phyloP scores from a whole-genome alignment of 176 grass and related monocot species.

The Coix lacrymajobi region DNA sequence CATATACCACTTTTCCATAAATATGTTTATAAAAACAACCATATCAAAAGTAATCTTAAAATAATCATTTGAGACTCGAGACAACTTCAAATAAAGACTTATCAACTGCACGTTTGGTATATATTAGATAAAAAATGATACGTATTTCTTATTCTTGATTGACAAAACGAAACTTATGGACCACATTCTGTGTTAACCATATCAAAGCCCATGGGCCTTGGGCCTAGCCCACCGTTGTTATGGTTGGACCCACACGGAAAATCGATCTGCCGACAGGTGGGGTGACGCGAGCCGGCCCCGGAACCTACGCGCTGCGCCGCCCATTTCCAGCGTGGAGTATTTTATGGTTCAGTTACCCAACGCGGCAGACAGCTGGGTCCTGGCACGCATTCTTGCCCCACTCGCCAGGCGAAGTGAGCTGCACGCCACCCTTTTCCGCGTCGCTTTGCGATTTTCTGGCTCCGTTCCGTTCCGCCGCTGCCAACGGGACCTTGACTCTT shows the following conservation, averaged over 20 bases:
- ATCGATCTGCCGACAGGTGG: not conserved
- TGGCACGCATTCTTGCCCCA: not conserved
- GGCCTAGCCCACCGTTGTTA: not conserved
- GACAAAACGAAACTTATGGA: too few species aligned
- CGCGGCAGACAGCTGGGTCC: not conserved
- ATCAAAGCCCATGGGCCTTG: not conserved
- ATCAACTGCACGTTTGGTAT: too few species aligned
- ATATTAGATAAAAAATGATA: too few species aligned
- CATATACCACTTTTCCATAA: too few species aligned
- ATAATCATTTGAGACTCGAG: too few species aligned
- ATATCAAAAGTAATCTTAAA: too few species aligned
- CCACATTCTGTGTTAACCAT: too few species aligned
- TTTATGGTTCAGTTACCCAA: not conserved
- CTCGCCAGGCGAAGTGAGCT: slow-evolving; percentile 7
- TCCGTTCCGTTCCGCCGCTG: not conserved
- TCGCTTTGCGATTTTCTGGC: not conserved
- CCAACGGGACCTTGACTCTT: not conserved
- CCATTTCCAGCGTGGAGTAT: not conserved
- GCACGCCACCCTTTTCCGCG: not conserved
- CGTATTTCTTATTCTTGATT: too few species aligned
- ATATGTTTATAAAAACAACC: too few species aligned
- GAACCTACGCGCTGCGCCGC: too few species aligned
- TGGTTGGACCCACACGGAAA: not conserved
- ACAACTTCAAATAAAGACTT: too few species aligned
- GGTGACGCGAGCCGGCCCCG: not conserved